Conservation (phyloP, 805 yeast species). For the Yarrowia hollandica region DNA sequence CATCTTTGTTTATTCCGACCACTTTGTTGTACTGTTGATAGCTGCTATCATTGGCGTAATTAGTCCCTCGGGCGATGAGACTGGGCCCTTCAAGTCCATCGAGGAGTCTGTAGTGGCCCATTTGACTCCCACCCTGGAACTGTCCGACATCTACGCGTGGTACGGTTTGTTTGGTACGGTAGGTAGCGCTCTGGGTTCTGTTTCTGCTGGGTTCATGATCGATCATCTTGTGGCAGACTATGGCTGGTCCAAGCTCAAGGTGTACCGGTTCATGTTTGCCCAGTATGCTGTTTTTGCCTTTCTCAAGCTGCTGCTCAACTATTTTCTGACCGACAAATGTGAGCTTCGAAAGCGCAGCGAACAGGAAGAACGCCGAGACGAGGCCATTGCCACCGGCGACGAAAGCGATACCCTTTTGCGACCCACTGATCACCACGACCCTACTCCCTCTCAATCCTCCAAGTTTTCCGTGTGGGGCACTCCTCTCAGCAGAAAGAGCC, state of each 20-base stretch:
- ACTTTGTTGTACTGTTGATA: slow-evolving; percentile 42
- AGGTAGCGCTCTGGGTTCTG: slow-evolving; percentile 51
- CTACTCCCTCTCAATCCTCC: background rate
- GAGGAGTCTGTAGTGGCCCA: slow-evolving; percentile 57
- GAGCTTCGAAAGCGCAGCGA: slow-evolving; percentile 39
- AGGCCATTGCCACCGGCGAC: background rate
- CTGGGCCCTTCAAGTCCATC: slow-evolving; percentile 59
- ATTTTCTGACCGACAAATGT: slow-evolving; percentile 48
- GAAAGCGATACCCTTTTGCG: background rate
- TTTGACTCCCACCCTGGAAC: slow-evolving; percentile 44
- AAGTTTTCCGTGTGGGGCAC: slow-evolving; percentile 27
- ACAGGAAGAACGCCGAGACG: background rate
- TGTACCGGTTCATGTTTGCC: slow-evolving; percentile 60
- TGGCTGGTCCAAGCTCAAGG: slow-evolving; percentile 43
- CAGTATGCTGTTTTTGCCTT: slow-evolving; percentile 57
- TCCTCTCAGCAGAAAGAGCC: slow-evolving; percentile 35
- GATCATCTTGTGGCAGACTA: slow-evolving; percentile 32
- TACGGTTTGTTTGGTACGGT: slow-evolving; percentile 52
- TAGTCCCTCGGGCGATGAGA: slow-evolving; percentile 60
- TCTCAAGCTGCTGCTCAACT: slow-evolving; percentile 48
- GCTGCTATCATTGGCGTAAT: slow-evolving; percentile 53
- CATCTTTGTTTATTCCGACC: slow-evolving; percentile 43
- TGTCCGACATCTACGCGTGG: slow-evolving; percentile 62
- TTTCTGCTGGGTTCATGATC: slow-evolving; percentile 45
- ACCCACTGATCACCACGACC: slow-evolving; percentile 1